Conservation (phyloP, 805 yeast genomes). For the Hermanozyma aechmeae region DNA sequence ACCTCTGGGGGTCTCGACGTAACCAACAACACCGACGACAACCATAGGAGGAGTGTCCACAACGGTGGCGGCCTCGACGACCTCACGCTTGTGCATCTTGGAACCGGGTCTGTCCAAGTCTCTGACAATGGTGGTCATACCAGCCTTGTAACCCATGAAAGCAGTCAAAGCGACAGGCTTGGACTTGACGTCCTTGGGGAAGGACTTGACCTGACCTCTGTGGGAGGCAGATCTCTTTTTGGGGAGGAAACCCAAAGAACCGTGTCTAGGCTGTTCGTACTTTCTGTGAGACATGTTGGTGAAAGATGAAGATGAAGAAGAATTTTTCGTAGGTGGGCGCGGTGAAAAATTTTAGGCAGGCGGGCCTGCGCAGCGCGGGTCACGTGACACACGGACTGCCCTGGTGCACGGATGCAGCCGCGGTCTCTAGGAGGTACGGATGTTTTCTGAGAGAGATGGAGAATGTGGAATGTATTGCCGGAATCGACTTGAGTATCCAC, state of each 20-base stretch:
- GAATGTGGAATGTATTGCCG: too few relatives aligned
- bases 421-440: too few relatives aligned
- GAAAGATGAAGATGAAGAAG: conserved; percentile 8
- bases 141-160: conserved; percentile 99
- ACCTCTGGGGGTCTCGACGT: conserved; percentile 99
- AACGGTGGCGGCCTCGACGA: conserved; percentile 98
- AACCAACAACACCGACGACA: conserved; percentile 99
- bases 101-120: conserved; percentile 99
- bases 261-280: conserved; percentile 99
- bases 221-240: conserved; percentile 98
- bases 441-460: too few relatives aligned
- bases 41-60: conserved; percentile 99
- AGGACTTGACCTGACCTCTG: conserved; percentile 98
- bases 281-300: conserved; percentile 96
- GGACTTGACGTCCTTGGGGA: conserved; percentile 97
- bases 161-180: conserved; percentile 99
- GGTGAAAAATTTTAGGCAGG: too few relatives aligned
- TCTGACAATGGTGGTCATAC: conserved; percentile 99
- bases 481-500: too few relatives aligned
- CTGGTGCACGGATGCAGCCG: too few relatives aligned
- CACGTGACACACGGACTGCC: too few relatives aligned
- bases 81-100: conserved; percentile 99
- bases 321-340: too few relatives aligned
- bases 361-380: too few relatives aligned
- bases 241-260: conserved; percentile 99